A percentile compares a stretch with the other conserved stretches of the same genome.
Evolutionary conservation across 306 rosid species (phyloP).

Genomic region (apple (Malus domestica)): DNA sequence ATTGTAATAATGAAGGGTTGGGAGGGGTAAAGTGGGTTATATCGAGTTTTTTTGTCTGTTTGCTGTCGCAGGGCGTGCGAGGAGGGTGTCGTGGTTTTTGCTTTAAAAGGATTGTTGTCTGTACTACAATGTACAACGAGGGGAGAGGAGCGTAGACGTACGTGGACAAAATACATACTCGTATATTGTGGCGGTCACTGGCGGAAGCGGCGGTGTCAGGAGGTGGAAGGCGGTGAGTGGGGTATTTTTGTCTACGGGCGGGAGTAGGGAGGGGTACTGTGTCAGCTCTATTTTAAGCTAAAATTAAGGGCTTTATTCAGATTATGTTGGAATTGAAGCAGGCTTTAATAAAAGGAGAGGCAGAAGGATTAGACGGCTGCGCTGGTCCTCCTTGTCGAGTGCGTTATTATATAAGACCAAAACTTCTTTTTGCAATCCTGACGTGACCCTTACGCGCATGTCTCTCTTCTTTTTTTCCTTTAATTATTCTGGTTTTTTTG

Average conservation of each 20-base stretch:
- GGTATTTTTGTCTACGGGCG: neutral
- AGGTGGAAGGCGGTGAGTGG: neutral
- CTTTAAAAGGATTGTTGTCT: conserved; percentile 34
- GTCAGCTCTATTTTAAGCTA: neutral
- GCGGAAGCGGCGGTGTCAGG: conserved; percentile 9
- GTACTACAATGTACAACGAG: conserved; percentile 7
- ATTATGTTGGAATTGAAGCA: neutral
- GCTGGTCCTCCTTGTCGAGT: conserved; percentile 37
- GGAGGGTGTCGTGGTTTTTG: conserved; percentile 15
- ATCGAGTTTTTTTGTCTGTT: conserved; percentile 25
- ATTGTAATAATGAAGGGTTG: conserved; percentile 2
- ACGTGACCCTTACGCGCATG: conserved; percentile 50
- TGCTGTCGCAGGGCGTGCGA: conserved; percentile 52
- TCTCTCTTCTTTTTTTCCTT: neutral
- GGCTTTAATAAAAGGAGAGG: neutral
- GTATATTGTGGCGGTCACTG: neutral
- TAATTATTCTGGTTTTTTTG: neutral
- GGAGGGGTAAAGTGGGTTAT: neutral
- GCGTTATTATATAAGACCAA: neutral
- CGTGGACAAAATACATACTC: neutral
- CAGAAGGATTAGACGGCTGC: conserved; percentile 33
- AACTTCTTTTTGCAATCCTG: conserved; percentile 23
- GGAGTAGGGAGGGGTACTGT: neutral
- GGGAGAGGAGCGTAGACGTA: neutral
- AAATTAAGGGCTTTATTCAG: neutral